Evolutionary conservation across 1,284 basidiomycete genomes (phyloP).

Genomic region (Puccinia hordei): DNA sequence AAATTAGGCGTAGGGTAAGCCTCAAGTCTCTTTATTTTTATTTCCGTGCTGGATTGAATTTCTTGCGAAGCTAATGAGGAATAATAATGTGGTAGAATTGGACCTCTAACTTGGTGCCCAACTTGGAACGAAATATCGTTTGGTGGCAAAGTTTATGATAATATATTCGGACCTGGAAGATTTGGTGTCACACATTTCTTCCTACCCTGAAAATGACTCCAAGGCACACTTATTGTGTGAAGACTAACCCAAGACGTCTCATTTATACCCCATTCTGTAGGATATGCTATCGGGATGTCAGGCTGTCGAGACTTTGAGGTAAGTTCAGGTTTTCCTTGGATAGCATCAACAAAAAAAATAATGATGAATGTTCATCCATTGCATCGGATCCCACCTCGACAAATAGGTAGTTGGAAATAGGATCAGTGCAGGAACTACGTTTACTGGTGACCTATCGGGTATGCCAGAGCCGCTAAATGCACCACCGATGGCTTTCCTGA

Average conservation of each 20-base stretch:
- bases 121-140: conserved; percentile 12
- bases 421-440: conserved; percentile 23
- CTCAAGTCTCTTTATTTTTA: conserved; percentile 6
- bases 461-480: conserved; percentile 47
- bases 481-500: conserved; percentile 45
- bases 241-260: background rate
- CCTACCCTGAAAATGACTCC: background rate
- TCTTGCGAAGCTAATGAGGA: background rate
- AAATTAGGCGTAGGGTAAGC: conserved; percentile 47
- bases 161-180: conserved; percentile 46
- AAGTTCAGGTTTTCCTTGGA: conserved; percentile 5
- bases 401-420: conserved; percentile 38
- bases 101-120: conserved; percentile 38
- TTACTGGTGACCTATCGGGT: conserved; percentile 33
- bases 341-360: background rate
- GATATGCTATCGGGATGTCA: conserved; percentile 46
- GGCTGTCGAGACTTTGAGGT: conserved; percentile 39
- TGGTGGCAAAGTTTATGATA: conserved; percentile 47
- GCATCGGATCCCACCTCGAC: background rate
- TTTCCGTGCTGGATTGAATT: background rate
- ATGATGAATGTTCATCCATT: background rate
- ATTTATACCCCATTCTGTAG: background rate
- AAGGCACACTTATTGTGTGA: background rate
- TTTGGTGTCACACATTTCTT: conserved; percentile 28
- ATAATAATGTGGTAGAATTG: conserved; percentile 30